Evolutionary conservation across 441 rosid genomes (phyloP), one percentile per base, ranked within the genome.

Genomic region (Populus trichocarpa): DNA sequence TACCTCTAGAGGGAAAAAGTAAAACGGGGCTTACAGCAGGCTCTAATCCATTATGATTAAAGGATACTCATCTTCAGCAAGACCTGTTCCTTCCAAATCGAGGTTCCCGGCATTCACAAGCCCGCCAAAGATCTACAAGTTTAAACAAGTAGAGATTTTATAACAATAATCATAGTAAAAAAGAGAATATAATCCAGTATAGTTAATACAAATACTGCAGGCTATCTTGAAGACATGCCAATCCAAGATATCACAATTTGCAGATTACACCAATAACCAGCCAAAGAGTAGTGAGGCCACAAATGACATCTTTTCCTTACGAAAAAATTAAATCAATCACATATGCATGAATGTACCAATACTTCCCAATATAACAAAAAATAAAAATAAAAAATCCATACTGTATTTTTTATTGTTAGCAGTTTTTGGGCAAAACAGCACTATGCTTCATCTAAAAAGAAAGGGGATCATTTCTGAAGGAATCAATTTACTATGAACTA

Each of bases 21-120:
- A 38, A 35, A 12, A 22, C 28, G 40, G 33, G 3, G 38, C 5
- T 63, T 63, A 50, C 20, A 66, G 46, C 46, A 57, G 30, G 32
- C 20, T 14, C 57, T 46, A 26, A 22, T 67, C 63, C 63, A 69
- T 13, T 35, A 38, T 36, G 65, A 2, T 75, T 74, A 78, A 88
- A 88, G 97, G 99, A 94, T 96, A 94, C 99, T 94, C 95, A 30
- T 87, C 71, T 36, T 88, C 95, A 67, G 86, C 88, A 79, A 96
- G 73, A 71, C 84, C 95, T 35, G 98, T 93, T 71, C 78, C 83
- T 28, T 82, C 86, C 83, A 96, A 82, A 69, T 85, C 70, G 40
- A 90, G 65, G 81, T 94, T 93, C 85, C 98, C 99, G 79, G 91
- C 98, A 88, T 92, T 90, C 72, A 94, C 97, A 68, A 96, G 84